A percentile compares a stretch with the other conserved stretches of the same genome.
phyloP scores from a whole-genome alignment of 139 green algal species.

The Astrephomene gubernaculifera region DNA sequence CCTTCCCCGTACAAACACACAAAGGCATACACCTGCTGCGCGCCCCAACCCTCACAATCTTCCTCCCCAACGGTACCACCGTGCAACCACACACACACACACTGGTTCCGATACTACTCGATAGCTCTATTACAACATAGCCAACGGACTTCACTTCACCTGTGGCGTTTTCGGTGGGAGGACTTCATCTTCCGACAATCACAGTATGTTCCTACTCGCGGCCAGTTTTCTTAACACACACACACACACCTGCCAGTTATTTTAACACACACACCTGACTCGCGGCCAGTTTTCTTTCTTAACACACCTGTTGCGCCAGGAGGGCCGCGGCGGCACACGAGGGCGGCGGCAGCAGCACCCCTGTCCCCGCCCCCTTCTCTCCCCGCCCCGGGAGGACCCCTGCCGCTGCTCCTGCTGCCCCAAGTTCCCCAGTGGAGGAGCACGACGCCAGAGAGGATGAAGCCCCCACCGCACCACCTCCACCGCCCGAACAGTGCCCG shows the following conservation, averaged over 20 bases:
- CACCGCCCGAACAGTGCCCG: neutral
- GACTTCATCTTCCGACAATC: no score
- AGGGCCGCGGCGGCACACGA: conserved; percentile 12
- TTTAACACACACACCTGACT: neutral
- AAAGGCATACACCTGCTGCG: no score
- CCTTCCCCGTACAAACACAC: no score
- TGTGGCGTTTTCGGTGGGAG: no score
- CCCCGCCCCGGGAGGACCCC: neutral
- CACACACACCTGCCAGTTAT: neutral
- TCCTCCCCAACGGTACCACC: neutral
- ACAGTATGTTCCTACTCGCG: no score
- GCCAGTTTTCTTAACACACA: no score
- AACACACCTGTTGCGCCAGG: conserved; percentile 16
- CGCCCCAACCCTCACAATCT: neutral
- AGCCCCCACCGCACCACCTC: no score
- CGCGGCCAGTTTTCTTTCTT: neutral
- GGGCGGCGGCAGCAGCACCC: neutral
- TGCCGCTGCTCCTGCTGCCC: neutral
- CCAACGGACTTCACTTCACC: no score
- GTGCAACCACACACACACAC: no score
- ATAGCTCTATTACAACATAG: no score
- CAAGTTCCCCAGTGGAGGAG: neutral
- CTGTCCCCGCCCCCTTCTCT: neutral
- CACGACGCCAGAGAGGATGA: neutral
- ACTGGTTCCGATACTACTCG: no score